Base-by-base conservation (phyloP, 192 early-diverging fungal species). In the Coemansia sp. region DNA sequence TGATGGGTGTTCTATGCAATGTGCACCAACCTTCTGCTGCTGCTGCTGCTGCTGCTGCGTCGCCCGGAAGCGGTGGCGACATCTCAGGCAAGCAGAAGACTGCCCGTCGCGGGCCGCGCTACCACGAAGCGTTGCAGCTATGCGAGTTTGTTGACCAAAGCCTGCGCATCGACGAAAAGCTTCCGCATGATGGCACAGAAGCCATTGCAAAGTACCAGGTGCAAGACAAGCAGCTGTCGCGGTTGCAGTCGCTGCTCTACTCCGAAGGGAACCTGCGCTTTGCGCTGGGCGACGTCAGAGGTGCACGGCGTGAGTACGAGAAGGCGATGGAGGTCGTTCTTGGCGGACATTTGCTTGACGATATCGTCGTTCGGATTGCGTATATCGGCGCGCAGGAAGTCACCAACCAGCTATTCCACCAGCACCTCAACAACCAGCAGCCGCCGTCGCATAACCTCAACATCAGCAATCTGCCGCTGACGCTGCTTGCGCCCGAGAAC, bases 191-290 rank as follows among this genome's bases (percentile, higher is more conserved):
- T 62, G 54, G 49, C 32, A 14, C 56, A n/a, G 58, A 69, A 3
- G 23, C 32, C 34, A 60, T 68, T 55, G 10, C 59, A 8, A 64
- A 55, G 25, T 79, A 84, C 52, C 70, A 74, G 43, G 74, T 91
- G 9, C 86, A 84, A 5, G 75, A 79, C 13, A 87, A 87, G 71
- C 89, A 91, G 61, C 73, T 89, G 32, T 84, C 82, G 35, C 86
- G 92, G 15, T 84, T 94, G 14, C 87, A 90, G 61, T 92, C 93
- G 65, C 74, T 96, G 45, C 89, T 92, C 67, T 94, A 92, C 73
- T 88, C 91, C 9, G 92, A 92, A 75, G 94, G 91, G 19, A 96
- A 93, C 62, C 75, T 96, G 38, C 83, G 88, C 54, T 91, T 88
- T 76, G 89, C 91, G 10, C 79, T 93, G 55, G 86, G 89, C 40